Evolutionary conservation across 768 basidiomycete genomes (phyloP).

Genomic region (Boletus patriciae): DNA sequence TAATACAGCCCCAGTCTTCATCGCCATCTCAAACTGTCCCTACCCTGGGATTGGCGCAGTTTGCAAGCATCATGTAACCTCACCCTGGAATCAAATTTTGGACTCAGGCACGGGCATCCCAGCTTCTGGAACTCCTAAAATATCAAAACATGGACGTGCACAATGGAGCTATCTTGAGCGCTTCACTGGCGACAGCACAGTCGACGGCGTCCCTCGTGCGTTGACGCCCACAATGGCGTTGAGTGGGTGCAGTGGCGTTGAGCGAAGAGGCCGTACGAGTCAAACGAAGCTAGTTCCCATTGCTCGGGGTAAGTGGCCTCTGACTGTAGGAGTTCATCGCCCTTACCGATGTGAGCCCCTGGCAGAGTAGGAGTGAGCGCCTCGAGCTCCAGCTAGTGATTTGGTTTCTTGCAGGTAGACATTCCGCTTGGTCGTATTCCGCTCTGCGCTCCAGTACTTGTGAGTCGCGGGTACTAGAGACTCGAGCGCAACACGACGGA

Average conservation of each 20-base stretch:
- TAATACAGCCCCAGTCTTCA: conserved; percentile 5
- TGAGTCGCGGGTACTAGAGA: no score
- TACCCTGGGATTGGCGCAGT: conserved; percentile 4
- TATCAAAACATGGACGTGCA: no score
- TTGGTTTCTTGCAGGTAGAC: conserved; percentile 54
- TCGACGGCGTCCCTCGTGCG: no score
- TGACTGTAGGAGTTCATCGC: background rate
- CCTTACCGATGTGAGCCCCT: conserved; percentile 57
- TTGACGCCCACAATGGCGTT: no score
- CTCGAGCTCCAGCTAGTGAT: conserved; percentile 52
- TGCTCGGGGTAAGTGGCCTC: background rate
- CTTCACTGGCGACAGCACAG: no score
- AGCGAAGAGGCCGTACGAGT: conserved; percentile 58
- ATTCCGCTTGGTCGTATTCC: conserved; percentile 60
- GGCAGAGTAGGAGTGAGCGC: conserved; percentile 47
- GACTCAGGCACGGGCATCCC: background rate
- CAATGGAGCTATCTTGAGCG: no score
- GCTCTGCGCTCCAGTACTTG: conserved; percentile 48
- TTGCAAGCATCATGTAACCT: conserved; percentile 18
- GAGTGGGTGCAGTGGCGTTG: no score
- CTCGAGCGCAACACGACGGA: no score
- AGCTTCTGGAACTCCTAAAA: no score
- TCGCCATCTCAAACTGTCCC: background rate
- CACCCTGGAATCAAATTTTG: conserved; percentile 10
- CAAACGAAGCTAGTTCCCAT: conserved; percentile 48